Percentiles rank a stretch among this genome's conserved stretches.
phyloP scores from a whole-genome alignment of 371 early-diverging fungal genomes.

The Mycotypha africana region DNA sequence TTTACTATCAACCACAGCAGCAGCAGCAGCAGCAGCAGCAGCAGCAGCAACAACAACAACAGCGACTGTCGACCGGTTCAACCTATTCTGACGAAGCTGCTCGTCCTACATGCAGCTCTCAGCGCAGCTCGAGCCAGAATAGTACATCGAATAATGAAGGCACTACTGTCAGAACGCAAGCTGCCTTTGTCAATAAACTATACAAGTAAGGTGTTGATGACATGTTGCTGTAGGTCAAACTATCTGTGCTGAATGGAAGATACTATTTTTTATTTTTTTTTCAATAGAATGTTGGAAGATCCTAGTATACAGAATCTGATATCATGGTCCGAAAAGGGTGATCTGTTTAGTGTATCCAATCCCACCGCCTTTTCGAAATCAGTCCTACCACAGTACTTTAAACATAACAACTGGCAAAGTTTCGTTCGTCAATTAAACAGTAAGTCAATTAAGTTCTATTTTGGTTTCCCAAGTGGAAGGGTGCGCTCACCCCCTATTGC shows the following conservation, averaged over 20 bases:
- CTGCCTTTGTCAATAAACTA: slow-evolving; percentile 65
- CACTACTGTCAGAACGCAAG: slow-evolving; percentile 33
- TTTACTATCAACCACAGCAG: neutral
- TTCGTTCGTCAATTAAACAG: slow-evolving; percentile 87
- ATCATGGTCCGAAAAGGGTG: slow-evolving; percentile 59
- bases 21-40: neutral
- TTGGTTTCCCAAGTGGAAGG: neutral
- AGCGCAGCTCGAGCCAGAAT: no score
- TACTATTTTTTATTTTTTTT: neutral
- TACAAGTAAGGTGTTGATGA: slow-evolving; percentile 60
- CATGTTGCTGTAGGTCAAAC: no score
- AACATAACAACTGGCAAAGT: slow-evolving; percentile 82
- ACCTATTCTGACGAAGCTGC: neutral
- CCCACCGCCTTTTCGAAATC: slow-evolving; percentile 47
- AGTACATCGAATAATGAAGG: neutral
- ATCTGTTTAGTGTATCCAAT: slow-evolving; percentile 60
- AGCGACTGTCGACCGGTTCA: no score
- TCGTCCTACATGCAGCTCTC: no score
- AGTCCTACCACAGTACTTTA: slow-evolving; percentile 75
- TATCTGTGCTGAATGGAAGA: no score
- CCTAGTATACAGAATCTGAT: slow-evolving; percentile 48
- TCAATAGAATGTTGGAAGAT: slow-evolving; percentile 60
- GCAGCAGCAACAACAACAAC: neutral
- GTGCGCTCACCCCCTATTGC: no score
- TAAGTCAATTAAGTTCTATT: slow-evolving; percentile 19